Conservation (phyloP, 2,329 filamentous ascomycete genomes). For the Colletotrichum sp. region DNA sequence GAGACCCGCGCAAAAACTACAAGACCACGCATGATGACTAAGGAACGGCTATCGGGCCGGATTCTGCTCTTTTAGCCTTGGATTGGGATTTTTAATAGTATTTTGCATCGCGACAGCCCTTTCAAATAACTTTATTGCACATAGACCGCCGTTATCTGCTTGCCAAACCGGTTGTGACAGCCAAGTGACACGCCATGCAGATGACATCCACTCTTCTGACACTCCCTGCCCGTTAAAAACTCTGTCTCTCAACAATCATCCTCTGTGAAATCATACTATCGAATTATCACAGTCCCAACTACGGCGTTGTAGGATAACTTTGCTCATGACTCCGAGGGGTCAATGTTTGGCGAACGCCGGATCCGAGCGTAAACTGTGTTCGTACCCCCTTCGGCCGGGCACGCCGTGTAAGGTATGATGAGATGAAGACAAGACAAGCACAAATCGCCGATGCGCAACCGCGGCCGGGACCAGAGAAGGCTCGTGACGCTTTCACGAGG, state of each 20-base stretch:
- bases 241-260: not conserved
- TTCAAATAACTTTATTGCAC: not conserved
- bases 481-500: not conserved
- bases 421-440: not conserved
- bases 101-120: not conserved
- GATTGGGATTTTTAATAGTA: not conserved
- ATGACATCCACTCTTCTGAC: not conserved
- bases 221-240: not conserved
- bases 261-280: not conserved
- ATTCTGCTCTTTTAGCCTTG: not conserved
- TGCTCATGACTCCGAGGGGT: not conserved
- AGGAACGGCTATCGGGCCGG: not conserved
- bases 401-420: not conserved
- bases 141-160: not conserved
- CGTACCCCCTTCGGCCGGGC: not conserved
- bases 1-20: conserved; percentile 47
- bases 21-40: conserved; percentile 27
- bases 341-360: not conserved
- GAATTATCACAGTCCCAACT: not conserved
- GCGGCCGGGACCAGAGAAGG: not conserved
- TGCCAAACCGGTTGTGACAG: not conserved
- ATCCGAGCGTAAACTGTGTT: not conserved
- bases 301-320: not conserved
- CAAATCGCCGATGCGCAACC: not conserved
- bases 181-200: not conserved